Evolutionary conservation across 2,329 filamentous ascomycete species (phyloP).

Genomic region (Fusarium sp.): DNA sequence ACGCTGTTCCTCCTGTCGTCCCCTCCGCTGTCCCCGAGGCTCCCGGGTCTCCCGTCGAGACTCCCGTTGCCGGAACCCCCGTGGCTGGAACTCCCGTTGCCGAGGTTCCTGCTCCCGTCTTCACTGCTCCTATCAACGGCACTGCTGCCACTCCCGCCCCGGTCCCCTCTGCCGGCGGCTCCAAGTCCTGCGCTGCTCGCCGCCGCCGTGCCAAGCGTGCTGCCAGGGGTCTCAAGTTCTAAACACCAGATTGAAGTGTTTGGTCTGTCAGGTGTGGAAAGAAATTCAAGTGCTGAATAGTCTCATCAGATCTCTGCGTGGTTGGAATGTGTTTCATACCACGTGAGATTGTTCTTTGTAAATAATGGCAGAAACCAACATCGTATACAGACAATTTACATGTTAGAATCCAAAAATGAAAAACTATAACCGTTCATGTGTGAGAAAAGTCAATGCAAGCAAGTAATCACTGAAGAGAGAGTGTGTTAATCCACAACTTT

Average conservation of each 20-base stretch:
- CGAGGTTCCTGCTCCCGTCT: constrained; percentile 16
- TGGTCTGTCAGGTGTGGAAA: background rate
- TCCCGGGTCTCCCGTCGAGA: constrained; percentile 32
- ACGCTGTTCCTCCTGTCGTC: background rate
- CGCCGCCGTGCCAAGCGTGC: constrained; percentile 39
- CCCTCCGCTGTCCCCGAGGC: background rate
- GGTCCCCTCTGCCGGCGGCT: constrained; percentile 15
- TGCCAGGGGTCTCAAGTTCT: constrained; percentile 16
- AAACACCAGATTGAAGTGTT: background rate
- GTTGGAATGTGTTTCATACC: constrained; percentile 15
- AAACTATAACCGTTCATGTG: background rate
- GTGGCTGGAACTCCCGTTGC: constrained; percentile 8
- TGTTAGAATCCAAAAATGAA: background rate
- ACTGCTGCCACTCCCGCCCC: constrained; percentile 20
- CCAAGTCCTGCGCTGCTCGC: constrained; percentile 10
- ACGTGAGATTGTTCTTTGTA: constrained; percentile 40
- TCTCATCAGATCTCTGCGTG: constrained; percentile 14
- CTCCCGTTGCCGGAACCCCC: constrained; percentile 19
- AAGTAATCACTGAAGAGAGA: background rate
- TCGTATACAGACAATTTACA: background rate
- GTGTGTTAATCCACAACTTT: constrained; percentile 4
- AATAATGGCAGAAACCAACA: constrained; percentile 33
- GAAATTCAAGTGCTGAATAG: constrained; percentile 4
- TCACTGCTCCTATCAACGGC: constrained; percentile 14
- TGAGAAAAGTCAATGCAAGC: background rate